Percentiles rank a stretch among this genome's conserved stretches.
These are phyloP conservation scores for Helotiales sp. DNA, from an alignment of 2,329 filamentous ascomycete species.

Conservation along the genomic window DNA sequence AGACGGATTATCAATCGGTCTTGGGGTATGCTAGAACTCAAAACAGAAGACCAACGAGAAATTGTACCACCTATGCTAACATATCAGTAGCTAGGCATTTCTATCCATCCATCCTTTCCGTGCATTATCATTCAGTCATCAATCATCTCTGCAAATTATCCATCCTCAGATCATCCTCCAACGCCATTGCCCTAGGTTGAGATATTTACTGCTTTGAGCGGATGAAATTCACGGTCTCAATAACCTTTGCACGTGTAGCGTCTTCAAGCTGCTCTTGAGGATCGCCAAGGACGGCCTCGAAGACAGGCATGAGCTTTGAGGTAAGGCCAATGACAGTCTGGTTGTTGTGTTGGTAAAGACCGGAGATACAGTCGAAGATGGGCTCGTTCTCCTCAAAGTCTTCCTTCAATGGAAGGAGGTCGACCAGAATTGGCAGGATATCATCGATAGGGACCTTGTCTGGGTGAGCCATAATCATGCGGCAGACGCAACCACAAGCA, in stretches of 20 bases:
- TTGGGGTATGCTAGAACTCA: slow-evolving; percentile 8
- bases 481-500: slow-evolving; percentile 83
- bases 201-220: slow-evolving; percentile 29
- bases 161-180: slow-evolving; percentile 12
- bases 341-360: slow-evolving; percentile 75
- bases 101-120: slow-evolving; percentile 12
- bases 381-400: slow-evolving; percentile 97
- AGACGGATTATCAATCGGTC: background rate
- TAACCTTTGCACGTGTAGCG: slow-evolving; percentile 66
- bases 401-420: slow-evolving; percentile 81
- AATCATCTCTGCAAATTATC: slow-evolving; percentile 11
- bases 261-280: slow-evolving; percentile 75
- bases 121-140: slow-evolving; percentile 22
- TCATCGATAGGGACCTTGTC: slow-evolving; percentile 77
- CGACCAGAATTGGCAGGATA: slow-evolving; percentile 77
- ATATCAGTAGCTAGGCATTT: background rate
- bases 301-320: slow-evolving; percentile 66
- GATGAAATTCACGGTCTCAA: slow-evolving; percentile 56
- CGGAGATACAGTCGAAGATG: slow-evolving; percentile 85
- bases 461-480: slow-evolving; percentile 91
- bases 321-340: slow-evolving; percentile 69
- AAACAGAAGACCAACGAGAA: slow-evolving; percentile 1
- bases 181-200: slow-evolving; percentile 30
- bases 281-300: slow-evolving; percentile 70
- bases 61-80: background rate